Evolutionary conservation across 352 stramenopile species (phyloP).

Genomic region (Phytophthora cajani): DNA sequence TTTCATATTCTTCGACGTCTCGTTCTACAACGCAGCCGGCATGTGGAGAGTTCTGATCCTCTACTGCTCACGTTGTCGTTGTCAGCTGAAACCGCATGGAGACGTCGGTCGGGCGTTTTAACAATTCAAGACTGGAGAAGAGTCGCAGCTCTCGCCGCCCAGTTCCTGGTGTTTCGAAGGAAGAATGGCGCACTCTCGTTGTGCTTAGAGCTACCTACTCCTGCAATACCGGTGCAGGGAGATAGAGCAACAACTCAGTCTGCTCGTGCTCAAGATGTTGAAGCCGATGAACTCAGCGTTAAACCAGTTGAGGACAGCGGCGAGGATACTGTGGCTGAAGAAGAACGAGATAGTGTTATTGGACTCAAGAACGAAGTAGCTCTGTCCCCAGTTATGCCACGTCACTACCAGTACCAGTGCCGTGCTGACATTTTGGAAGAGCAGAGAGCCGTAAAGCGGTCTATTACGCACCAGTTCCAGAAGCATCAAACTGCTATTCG

Average conservation of each 20-base stretch:
- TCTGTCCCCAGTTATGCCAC: background rate
- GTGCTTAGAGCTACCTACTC: conserved; percentile 8
- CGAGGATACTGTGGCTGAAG: background rate
- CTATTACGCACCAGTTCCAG: conserved; percentile 36
- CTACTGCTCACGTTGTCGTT: background rate
- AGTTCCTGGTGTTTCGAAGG: conserved; percentile 41
- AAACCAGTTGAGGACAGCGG: background rate
- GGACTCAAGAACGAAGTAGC: background rate
- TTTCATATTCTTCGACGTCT: conserved; percentile 39
- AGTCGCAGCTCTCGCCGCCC: conserved; percentile 24
- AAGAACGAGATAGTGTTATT: background rate
- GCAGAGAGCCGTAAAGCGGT: conserved; percentile 11
- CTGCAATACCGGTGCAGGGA: background rate
- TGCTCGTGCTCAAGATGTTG: background rate
- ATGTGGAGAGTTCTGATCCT: background rate
- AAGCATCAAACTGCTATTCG: conserved; percentile 54
- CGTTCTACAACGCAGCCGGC: conserved; percentile 6
- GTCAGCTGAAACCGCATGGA: conserved; percentile 13
- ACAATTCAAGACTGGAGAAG: conserved; percentile 39
- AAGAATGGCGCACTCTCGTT: conserved; percentile 41
- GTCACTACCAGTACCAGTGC: background rate
- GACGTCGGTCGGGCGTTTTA: background rate
- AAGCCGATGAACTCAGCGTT: background rate
- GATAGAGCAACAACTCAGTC: background rate
- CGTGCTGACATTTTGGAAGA: conserved; percentile 16